A percentile compares a stretch with the other conserved stretches of the same genome.
These are phyloP conservation scores for Podaxis mareebaensis DNA, from an alignment of 768 basidiomycete genomes.

Conservation along the genomic window DNA sequence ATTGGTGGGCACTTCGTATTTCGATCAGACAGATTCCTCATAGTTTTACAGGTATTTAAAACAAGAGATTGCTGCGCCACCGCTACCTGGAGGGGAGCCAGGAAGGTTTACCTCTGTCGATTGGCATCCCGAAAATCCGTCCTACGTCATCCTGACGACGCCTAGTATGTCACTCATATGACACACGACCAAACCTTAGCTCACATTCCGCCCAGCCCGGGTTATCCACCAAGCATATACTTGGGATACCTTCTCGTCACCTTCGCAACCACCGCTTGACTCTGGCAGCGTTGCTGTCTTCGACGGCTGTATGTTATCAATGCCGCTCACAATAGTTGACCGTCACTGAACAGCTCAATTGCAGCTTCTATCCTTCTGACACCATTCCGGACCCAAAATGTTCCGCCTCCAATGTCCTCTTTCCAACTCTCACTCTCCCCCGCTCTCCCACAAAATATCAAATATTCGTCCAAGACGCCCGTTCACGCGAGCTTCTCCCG, in stretches of 20 bases:
- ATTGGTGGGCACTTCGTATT: conserved; percentile 57
- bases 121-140: conserved; percentile 88
- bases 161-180: conserved; percentile 44
- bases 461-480: conserved; percentile 43
- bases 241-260: conserved; percentile 79
- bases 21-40: background rate
- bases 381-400: conserved; percentile 90
- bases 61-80: conserved; percentile 71
- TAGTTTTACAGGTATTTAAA: conserved; percentile 76
- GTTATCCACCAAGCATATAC: conserved; percentile 62
- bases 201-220: conserved; percentile 36
- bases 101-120: conserved; percentile 67
- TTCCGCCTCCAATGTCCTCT: conserved; percentile 98
- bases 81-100: conserved; percentile 26
- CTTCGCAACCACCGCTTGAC: conserved; percentile 60
- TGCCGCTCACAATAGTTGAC: background rate
- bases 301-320: conserved; percentile 70
- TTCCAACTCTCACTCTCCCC: conserved; percentile 38
- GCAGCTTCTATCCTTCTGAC: conserved; percentile 80
- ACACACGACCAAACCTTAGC: background rate
- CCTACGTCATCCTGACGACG: conserved; percentile 67
- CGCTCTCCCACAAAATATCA: conserved; percentile 19
- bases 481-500: conserved; percentile 66
- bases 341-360: background rate
- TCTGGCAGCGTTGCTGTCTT: conserved; percentile 87